A percentile compares a stretch with the other conserved stretches of the same genome.
Evolutionary conservation across 345 rosid genomes (phyloP).

Genomic region (Citrus cavaleriei): DNA sequence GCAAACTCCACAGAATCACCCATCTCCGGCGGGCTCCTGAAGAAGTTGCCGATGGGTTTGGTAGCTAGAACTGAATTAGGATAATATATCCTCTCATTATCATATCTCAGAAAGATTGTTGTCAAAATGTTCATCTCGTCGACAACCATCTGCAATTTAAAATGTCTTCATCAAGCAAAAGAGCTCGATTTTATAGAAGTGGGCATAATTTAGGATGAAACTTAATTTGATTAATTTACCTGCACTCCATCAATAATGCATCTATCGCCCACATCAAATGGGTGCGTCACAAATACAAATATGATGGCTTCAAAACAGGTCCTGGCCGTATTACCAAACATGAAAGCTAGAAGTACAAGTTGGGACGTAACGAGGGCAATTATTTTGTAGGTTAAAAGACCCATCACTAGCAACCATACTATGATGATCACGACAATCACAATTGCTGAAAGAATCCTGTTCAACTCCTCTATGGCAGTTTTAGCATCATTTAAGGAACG

Average conservation of each 20-base stretch:
- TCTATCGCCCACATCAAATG: slow-evolving; percentile 80
- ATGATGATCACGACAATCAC: slow-evolving; percentile 35
- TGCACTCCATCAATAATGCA: slow-evolving; percentile 75
- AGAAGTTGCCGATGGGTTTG: slow-evolving; percentile 63
- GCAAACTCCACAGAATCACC: slow-evolving; percentile 65
- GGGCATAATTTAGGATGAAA: background rate
- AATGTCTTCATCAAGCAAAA: background rate
- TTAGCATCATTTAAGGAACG: slow-evolving; percentile 61
- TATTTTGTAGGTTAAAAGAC: slow-evolving; percentile 43
- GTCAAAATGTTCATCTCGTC: slow-evolving; percentile 78
- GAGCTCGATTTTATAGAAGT: background rate
- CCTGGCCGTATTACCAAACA: slow-evolving; percentile 61
- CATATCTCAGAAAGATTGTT: slow-evolving; percentile 65
- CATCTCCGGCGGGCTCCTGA: slow-evolving; percentile 75
- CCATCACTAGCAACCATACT: slow-evolving; percentile 57
- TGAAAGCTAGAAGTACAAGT: slow-evolving; percentile 43
- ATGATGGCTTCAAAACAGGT: slow-evolving; percentile 66
- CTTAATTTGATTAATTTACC: slow-evolving; percentile 25
- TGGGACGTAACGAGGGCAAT: slow-evolving; percentile 57
- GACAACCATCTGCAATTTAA: slow-evolving; percentile 54
- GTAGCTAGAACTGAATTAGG: slow-evolving; percentile 58
- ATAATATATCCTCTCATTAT: slow-evolving; percentile 71
- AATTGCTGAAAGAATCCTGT: slow-evolving; percentile 42
- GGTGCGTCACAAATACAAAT: slow-evolving; percentile 80
- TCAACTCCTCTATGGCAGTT: slow-evolving; percentile 71